A percentile compares a stretch with the other conserved stretches of the same genome.
Conservation (phyloP, 2,329 filamentous ascomycete genomes). For the Cladophialophora exuberans region DNA sequence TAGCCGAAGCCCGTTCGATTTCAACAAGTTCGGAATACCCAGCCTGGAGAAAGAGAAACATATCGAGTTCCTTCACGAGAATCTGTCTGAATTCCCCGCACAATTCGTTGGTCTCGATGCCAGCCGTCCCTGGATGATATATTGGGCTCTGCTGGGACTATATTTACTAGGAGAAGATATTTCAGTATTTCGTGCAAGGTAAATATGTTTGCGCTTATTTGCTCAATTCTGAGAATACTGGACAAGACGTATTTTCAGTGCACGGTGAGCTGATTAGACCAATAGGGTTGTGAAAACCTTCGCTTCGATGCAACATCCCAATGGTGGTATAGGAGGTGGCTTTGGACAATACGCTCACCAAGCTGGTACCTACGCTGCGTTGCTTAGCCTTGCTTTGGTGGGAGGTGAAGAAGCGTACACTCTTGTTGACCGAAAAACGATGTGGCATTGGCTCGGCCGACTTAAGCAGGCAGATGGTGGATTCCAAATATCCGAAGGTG, state of each 20-base stretch:
- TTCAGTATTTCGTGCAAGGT: conserved; percentile 65
- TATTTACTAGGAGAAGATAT: conserved; percentile 75
- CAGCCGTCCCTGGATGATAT: conserved; percentile 89
- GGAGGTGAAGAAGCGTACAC: conserved; percentile 74
- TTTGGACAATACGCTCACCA: conserved; percentile 87
- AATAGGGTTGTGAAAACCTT: conserved; percentile 71
- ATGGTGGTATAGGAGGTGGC: conserved; percentile 91
- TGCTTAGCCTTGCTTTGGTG: conserved; percentile 77
- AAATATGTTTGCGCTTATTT: background rate
- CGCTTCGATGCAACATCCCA: conserved; percentile 76
- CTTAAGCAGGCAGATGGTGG: conserved; percentile 87
- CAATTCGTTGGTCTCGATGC: conserved; percentile 78
- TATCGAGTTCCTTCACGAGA: conserved; percentile 51
- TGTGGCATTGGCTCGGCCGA: conserved; percentile 89
- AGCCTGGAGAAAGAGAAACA: conserved; percentile 68
- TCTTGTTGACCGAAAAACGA: conserved; percentile 75
- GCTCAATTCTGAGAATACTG: background rate
- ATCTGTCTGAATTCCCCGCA: conserved; percentile 64
- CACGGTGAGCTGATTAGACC: conserved; percentile 1
- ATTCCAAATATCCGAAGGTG: conserved; percentile 84
- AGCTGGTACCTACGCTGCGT: conserved; percentile 82
- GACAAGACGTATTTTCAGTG: background rate
- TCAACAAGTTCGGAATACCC: conserved; percentile 75
- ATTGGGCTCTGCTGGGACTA: conserved; percentile 84
- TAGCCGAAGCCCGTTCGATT: conserved; percentile 51